phyloP scores from a whole-genome alignment of 1,284 basidiomycete species.

The Cystobasidium sp. region DNA sequence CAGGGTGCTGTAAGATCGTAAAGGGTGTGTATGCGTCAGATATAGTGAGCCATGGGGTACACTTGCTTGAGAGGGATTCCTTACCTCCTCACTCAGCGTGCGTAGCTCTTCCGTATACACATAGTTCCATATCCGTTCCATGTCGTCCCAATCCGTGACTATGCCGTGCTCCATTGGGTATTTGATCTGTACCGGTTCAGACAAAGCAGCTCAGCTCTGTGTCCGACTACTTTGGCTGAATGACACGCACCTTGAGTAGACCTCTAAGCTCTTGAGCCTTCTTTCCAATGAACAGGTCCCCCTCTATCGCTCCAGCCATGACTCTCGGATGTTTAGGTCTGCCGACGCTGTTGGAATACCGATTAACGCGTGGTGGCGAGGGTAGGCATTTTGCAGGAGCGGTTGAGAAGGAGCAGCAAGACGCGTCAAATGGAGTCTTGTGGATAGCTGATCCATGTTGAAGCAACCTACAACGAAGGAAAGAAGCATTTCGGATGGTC shows the following conservation, averaged over 20 bases:
- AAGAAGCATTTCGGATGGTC: slow-evolving; percentile 99
- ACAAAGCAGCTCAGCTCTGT: neutral
- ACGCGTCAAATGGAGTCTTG: neutral
- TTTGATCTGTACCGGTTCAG: slow-evolving; percentile 59
- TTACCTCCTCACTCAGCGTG: slow-evolving; percentile 91
- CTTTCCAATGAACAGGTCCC: slow-evolving; percentile 89
- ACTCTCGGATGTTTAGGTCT: slow-evolving; percentile 93
- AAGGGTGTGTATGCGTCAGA: neutral
- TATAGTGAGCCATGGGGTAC: neutral
- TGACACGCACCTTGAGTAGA: slow-evolving; percentile 74
- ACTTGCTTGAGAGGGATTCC: slow-evolving; percentile 50
- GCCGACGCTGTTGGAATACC: slow-evolving; percentile 70
- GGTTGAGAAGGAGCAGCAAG: neutral
- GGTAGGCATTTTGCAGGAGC: neutral
- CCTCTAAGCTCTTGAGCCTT: slow-evolving; percentile 92
- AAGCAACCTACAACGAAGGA: slow-evolving; percentile 82
- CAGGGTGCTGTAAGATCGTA: slow-evolving; percentile 76
- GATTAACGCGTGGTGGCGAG: neutral
- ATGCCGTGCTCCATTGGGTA: slow-evolving; percentile 83
- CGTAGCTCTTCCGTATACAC: slow-evolving; percentile 93
- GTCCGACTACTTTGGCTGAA: neutral
- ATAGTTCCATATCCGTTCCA: slow-evolving; percentile 98
- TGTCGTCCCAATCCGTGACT: slow-evolving; percentile 94
- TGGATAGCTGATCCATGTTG: slow-evolving; percentile 16
- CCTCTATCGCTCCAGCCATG: slow-evolving; percentile 90